phyloP scores from a whole-genome alignment of 2,329 filamentous ascomycete genomes.

The Nigrograna mackinnonii region DNA sequence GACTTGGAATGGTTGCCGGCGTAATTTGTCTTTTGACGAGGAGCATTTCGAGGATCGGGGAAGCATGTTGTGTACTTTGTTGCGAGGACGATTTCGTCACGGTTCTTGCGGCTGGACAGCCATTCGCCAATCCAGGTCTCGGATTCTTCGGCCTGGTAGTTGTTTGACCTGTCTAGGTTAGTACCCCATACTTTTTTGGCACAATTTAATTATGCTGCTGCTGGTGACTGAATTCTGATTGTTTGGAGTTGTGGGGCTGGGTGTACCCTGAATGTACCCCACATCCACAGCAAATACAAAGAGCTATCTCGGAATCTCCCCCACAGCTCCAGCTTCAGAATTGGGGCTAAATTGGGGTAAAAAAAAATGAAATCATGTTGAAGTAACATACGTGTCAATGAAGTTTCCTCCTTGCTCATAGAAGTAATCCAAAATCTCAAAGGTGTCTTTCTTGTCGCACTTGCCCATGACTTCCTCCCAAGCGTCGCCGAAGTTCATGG shows the following conservation, averaged over 20 bases:
- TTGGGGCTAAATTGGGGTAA: too few species aligned
- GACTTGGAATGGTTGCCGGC: conserved; percentile 45
- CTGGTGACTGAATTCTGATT: background rate
- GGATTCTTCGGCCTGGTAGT: conserved; percentile 52
- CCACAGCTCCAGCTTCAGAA: too few species aligned
- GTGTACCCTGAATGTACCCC: too few species aligned
- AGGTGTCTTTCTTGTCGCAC: conserved; percentile 49
- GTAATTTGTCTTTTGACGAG: conserved; percentile 40
- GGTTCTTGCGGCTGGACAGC: conserved; percentile 48
- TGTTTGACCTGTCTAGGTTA: conserved; percentile 43
- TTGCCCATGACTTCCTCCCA: conserved; percentile 49
- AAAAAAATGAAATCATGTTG: background rate
- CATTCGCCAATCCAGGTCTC: conserved; percentile 56
- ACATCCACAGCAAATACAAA: too few species aligned
- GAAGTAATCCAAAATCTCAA: conserved; percentile 53
- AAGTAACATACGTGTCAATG: conserved; percentile 48
- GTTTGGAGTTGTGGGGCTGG: background rate
- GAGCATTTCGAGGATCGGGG: conserved; percentile 13
- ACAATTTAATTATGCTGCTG: background rate
- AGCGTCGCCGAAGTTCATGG: conserved; percentile 59
- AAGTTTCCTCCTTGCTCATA: conserved; percentile 55
- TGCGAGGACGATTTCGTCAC: conserved; percentile 57
- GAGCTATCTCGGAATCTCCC: background rate
- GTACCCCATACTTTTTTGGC: background rate
- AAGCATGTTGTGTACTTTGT: conserved; percentile 56